These are phyloP conservation scores for Rhodosporidiobolus sp. DNA, from an alignment of 768 basidiomycete genomes.

Conservation along the genomic window DNA sequence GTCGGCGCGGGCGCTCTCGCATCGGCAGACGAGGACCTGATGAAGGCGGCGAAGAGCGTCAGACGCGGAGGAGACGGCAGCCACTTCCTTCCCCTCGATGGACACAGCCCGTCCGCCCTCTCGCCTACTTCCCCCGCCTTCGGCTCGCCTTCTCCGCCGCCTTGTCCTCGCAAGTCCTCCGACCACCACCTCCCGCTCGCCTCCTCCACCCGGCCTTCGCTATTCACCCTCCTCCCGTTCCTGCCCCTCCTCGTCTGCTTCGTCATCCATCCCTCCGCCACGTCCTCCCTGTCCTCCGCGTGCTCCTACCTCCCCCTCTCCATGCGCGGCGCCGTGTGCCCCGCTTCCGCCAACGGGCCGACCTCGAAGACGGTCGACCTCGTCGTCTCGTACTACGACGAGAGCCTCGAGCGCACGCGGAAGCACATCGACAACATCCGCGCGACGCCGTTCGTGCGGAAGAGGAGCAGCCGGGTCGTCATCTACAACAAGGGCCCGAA, in stretches of 20 bases:
- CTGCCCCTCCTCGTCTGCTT: slow-evolving; percentile 23
- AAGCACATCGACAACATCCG: slow-evolving; percentile 35
- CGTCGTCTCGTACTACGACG: slow-evolving; percentile 47
- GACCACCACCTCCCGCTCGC: background rate
- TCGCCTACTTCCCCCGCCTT: background rate
- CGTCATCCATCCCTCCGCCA: slow-evolving; percentile 8
- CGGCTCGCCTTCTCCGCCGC: background rate
- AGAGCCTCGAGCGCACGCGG: slow-evolving; percentile 32
- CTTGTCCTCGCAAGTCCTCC: background rate
- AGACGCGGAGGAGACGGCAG: background rate
- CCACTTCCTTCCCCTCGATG: background rate
- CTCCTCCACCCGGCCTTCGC: background rate
- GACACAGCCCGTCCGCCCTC: background rate
- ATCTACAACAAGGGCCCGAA: slow-evolving; percentile 45
- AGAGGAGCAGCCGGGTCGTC: slow-evolving; percentile 35
- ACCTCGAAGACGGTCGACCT: slow-evolving; percentile 29
- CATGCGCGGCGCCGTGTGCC: slow-evolving; percentile 26
- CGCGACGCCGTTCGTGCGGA: background rate
- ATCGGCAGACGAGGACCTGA: slow-evolving; percentile 11
- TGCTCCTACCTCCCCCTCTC: slow-evolving; percentile 25
- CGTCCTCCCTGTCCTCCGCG: slow-evolving; percentile 14
- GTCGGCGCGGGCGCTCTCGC: background rate
- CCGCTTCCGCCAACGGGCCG: background rate
- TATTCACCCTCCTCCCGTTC: slow-evolving; percentile 30
- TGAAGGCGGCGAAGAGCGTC: background rate